Base-by-base conservation (phyloP, 805 yeast genomes). In the Candida corydali region DNA sequence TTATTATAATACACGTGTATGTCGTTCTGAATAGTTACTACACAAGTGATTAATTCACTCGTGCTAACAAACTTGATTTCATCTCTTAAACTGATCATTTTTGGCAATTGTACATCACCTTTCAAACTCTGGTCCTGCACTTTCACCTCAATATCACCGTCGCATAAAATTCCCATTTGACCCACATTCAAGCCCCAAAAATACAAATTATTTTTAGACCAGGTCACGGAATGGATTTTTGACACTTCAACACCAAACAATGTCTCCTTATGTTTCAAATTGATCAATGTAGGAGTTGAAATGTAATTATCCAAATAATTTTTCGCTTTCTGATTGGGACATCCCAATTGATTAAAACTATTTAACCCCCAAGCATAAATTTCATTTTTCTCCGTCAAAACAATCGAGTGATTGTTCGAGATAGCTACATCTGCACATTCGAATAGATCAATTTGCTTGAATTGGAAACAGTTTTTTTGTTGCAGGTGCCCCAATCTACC, bases 181-280 rank as follows among this genome's bases (percentile, higher is more conserved):
- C 96, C 96, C 24, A 77, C 61, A 51, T 86, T 84, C 25, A 81
- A 59, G 2, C 96, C 96, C 95, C 95, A 86, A 26, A 76, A 56
- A 41, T 61, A 74, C 1, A 82, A 44, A 8, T 72, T 74, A 29
- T 61, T 53, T 5, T 61, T 63, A 0, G 79, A 61, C 42, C 68
- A 81, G 0, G 75, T 84, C 14, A 80, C 69, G 3, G 91, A 77
- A 52, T 86, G 94, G 9, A 81, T 68, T 32, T 72, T 77, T 3
- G 95, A 84, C 14, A 83, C 79, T 1, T 80, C 64, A 17, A 77
- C 59, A 5, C 80, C 80, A 12, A 75, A 54, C 8, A 49, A 37
- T 1, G 34, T 37, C 29, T 32, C 50, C 2, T 47, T 42, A 34
- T 50, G 52, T 30, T 55, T 63, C 26, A 75, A 48, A 28, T 70